Evolutionary conservation across 768 basidiomycete species (phyloP).

Genomic region (Chalciporus piperatus): DNA sequence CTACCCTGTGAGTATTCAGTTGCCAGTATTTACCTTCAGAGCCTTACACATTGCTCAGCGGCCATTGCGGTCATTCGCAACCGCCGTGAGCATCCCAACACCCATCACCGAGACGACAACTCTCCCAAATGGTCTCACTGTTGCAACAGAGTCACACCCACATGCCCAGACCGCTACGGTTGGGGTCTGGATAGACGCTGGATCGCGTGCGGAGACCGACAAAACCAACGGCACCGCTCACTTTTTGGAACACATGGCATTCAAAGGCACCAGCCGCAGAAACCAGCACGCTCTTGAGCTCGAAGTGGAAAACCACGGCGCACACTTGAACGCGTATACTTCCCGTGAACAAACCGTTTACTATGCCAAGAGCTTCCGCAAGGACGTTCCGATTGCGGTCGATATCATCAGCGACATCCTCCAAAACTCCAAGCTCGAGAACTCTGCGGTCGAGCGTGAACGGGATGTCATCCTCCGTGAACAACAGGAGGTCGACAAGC

Average conservation of each 20-base stretch:
- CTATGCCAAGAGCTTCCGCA: conserved; percentile 97
- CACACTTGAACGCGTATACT: conserved; percentile 97
- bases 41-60: conserved; percentile 34
- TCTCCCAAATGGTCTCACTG: conserved; percentile 90
- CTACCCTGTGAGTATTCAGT: conserved; percentile 30
- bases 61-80: conserved; percentile 69
- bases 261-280: conserved; percentile 91
- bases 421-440: conserved; percentile 93
- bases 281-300: conserved; percentile 89
- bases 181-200: conserved; percentile 98
- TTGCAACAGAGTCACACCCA: conserved; percentile 88
- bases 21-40: background rate
- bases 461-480: conserved; percentile 95
- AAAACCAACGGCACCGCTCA: conserved; percentile 95
- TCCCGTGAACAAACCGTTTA: conserved; percentile 99
- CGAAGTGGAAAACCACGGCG: conserved; percentile 97
- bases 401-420: conserved; percentile 99
- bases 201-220: conserved; percentile 94
- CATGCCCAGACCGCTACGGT: conserved; percentile 97
- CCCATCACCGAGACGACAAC: conserved; percentile 91
- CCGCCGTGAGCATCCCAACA: conserved; percentile 57
- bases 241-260: conserved; percentile 98
- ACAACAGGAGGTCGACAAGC: conserved; percentile 99
- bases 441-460: conserved; percentile 86
- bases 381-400: conserved; percentile 86